Evolutionary conservation across 2,329 filamentous ascomycete species (phyloP), one percentile per base, ranked within the genome.

Genomic region (Penicillium rolfsii): DNA sequence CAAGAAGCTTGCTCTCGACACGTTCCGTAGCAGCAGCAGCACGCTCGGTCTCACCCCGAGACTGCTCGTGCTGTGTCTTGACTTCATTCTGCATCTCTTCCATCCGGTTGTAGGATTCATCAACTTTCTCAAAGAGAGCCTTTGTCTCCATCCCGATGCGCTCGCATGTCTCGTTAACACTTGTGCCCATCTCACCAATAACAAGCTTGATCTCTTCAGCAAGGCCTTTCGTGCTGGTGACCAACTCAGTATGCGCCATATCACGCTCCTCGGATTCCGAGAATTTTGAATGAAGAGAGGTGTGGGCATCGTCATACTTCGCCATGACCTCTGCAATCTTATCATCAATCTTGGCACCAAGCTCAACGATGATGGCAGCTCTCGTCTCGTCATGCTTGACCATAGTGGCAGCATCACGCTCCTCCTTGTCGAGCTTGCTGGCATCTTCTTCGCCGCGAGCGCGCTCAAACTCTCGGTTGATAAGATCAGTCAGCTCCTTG

Each of bases 291-390:
- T 96, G 90, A 33, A 91, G 84, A 7, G 87, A 81, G 22, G 84
- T 80, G 71, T 96, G 90, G 64, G 93, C 89, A 62, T 95, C 91
- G 58, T 97, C 93, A 71, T 97, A 96, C 74, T 96, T 97, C 67
- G 84, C 82, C 74, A 96, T 87, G 26, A 99, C 82, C 56, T 93
- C 91, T 60, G 85, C 85, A 67, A 97, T 87, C 73, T 92, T 93
- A 70, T 93, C 90, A 63, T 97, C 87, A 41, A 89, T 80, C 75
- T 86, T 87, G 54, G 79, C 76, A 4, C 79, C 78, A 26, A 89
- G 74, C 30, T 85, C 83, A 14, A 80, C 73, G 28, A 87, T 78
- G 30, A 87, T 81, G 33, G 81, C 80, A 7, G 81, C 81, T 61
- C 84, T 83, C 58, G 81, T 79, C 68, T 88, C 85, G 24, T 86